Percentiles rank a stretch among this genome's conserved stretches.
Evolutionary conservation across 2,329 filamentous ascomycete species (phyloP).

Genomic region (Aspergillus bombycis): DNA sequence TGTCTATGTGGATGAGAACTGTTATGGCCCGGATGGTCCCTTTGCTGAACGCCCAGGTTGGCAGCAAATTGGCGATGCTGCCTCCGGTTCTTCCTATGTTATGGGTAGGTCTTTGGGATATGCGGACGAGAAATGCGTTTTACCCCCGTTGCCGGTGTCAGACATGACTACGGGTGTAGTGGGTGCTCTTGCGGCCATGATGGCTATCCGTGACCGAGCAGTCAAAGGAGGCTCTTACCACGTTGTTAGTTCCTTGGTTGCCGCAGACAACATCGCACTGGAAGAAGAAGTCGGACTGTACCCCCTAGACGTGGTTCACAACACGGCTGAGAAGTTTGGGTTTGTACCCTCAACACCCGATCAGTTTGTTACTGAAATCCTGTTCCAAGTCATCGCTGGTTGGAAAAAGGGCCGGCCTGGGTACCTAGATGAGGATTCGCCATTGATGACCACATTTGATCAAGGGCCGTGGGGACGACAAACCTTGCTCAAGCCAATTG

Average conservation of each 20-base stretch:
- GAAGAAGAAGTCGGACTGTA: conserved; percentile 38
- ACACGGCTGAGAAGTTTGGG: conserved; percentile 19
- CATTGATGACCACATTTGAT: conserved; percentile 16
- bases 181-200: conserved; percentile 20
- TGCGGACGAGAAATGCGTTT: conserved; percentile 20
- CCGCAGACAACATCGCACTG: conserved; percentile 35
- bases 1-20: conserved; percentile 55
- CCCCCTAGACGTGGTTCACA: conserved; percentile 26
- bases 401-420: conserved; percentile 23
- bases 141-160: conserved; percentile 26
- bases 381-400: conserved; percentile 27
- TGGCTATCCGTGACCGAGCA: conserved; percentile 24
- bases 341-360: conserved; percentile 17
- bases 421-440: conserved; percentile 11
- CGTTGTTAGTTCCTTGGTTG: conserved; percentile 33
- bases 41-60: conserved; percentile 53
- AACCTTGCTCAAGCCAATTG: conserved; percentile 17
- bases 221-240: conserved; percentile 26
- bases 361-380: conserved; percentile 29
- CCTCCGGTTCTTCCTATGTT: conserved; percentile 42
- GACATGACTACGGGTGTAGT: conserved; percentile 29
- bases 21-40: conserved; percentile 54
- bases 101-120: conserved; percentile 39
- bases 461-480: conserved; percentile 13
- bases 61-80: conserved; percentile 56